Percentiles rank a stretch among this genome's conserved stretches.
Evolutionary conservation across 495 filamentous ascomycete species (phyloP).

Genomic region (Tricharina praecox): DNA sequence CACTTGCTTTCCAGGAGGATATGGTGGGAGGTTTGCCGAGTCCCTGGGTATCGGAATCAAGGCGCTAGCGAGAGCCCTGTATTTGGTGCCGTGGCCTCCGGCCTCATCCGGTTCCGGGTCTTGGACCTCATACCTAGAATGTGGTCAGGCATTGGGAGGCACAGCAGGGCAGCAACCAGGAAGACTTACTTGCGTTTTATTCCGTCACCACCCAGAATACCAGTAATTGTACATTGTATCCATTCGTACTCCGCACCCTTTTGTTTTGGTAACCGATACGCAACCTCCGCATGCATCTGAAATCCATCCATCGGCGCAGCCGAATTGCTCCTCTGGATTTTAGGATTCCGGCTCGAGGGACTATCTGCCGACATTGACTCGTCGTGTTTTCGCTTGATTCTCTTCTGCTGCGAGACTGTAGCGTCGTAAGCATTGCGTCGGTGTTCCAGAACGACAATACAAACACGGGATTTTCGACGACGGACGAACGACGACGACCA

Average conservation of each 20-base stretch:
- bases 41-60: slow-evolving; percentile 68
- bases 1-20: slow-evolving; percentile 62
- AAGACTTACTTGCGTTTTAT: slow-evolving; percentile 49
- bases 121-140: slow-evolving; percentile 68
- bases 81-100: slow-evolving; percentile 52
- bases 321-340: slow-evolving; percentile 24
- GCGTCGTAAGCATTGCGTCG: too few relatives aligned
- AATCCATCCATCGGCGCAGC: slow-evolving; percentile 21
- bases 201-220: slow-evolving; percentile 59
- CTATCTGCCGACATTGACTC: slow-evolving; percentile 23
- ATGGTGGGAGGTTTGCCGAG: slow-evolving; percentile 43
- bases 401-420: slow-evolving; percentile 13
- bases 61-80: slow-evolving; percentile 57
- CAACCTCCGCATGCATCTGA: slow-evolving; percentile 21
- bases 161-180: too few relatives aligned
- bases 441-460: background rate
- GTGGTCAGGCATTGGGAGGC: background rate
- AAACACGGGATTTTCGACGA: background rate
- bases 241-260: slow-evolving; percentile 52
- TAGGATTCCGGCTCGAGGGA: slow-evolving; percentile 25
- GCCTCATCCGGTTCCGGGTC: slow-evolving; percentile 79
- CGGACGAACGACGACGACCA: too few relatives aligned
- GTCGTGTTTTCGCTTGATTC: slow-evolving; percentile 26
- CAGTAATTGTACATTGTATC: slow-evolving; percentile 79
- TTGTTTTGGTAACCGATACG: slow-evolving; percentile 42